Percentiles rank a stretch among this genome's conserved stretches.
Conservation (phyloP, 371 early-diverging fungal species). For the Funneliformis caledonium region DNA sequence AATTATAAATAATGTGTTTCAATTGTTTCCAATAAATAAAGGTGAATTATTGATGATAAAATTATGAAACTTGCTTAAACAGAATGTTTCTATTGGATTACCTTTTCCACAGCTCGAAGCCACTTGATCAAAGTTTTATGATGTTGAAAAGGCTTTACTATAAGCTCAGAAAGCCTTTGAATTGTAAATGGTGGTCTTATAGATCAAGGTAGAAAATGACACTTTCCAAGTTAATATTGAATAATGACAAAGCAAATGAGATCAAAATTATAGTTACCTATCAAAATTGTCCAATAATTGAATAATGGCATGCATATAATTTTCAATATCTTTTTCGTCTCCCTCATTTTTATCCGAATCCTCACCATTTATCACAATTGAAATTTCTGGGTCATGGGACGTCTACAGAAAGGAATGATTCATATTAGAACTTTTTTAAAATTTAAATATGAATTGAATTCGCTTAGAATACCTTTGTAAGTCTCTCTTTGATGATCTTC, state of each 20-base stretch:
- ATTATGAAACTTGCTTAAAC: neutral
- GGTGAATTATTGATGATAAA: neutral
- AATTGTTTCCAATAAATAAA: neutral
- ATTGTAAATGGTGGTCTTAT: conserved; percentile 23
- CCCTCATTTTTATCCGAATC: neutral
- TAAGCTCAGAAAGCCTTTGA: conserved; percentile 12
- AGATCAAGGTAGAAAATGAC: neutral
- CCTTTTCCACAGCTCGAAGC: conserved; percentile 27
- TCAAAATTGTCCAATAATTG: conserved; percentile 10
- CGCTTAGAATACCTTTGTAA: neutral
- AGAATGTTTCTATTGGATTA: neutral
- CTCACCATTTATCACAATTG: neutral
- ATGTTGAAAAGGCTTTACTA: conserved; percentile 17
- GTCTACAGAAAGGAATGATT: neutral
- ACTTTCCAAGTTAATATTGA: neutral
- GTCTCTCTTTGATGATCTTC: neutral
- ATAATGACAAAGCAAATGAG: neutral
- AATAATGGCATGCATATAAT: neutral
- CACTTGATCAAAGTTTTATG: conserved; percentile 19
- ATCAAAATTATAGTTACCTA: neutral
- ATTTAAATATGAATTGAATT: neutral
- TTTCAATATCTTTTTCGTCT: neutral
- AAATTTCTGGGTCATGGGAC: neutral
- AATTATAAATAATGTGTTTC: neutral
- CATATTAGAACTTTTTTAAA: neutral